Evolutionary conservation across 805 yeast genomes (phyloP).

Genomic region (Naumovozyma dairenensis): DNA sequence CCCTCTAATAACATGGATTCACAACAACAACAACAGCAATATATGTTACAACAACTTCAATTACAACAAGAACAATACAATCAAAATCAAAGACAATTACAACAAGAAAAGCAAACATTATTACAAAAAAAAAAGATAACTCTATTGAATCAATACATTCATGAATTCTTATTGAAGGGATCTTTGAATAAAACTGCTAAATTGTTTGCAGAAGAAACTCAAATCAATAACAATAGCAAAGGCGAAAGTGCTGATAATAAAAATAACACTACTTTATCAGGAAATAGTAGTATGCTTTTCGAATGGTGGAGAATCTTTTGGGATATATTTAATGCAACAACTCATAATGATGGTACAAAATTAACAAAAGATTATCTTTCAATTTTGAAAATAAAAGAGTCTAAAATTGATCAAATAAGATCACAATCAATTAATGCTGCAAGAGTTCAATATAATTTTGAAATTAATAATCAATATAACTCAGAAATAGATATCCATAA

Average conservation of each 20-base stretch:
- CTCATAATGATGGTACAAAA: conserved; percentile 51
- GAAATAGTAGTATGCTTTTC: no score
- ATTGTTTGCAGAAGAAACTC: conserved; percentile 68
- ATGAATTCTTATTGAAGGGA: conserved; percentile 73
- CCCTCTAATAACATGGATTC: no score
- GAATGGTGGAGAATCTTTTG: conserved; percentile 98
- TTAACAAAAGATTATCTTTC: conserved; percentile 66
- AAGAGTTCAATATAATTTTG: conserved; percentile 34
- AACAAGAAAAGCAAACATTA: neutral
- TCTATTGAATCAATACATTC: conserved; percentile 70
- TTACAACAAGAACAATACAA: neutral
- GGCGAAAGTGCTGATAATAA: conserved; percentile 3
- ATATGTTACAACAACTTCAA: neutral
- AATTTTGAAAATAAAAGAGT: conserved; percentile 46
- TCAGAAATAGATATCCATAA: no score
- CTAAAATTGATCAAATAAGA: conserved; percentile 45
- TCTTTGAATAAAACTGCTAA: conserved; percentile 63
- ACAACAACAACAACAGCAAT: conserved; percentile 2
- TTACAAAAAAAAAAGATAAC: conserved; percentile 29
- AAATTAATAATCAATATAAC: no score
- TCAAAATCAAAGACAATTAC: neutral
- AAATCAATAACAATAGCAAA: conserved; percentile 30
- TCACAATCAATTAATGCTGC: conserved; percentile 38
- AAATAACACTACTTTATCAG: conserved; percentile 27
- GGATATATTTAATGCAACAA: conserved; percentile 82